A percentile compares a stretch with the other conserved stretches of the same genome.
phyloP scores from a whole-genome alignment of 1,284 basidiomycete genomes.

The Naganishia sp. region DNA sequence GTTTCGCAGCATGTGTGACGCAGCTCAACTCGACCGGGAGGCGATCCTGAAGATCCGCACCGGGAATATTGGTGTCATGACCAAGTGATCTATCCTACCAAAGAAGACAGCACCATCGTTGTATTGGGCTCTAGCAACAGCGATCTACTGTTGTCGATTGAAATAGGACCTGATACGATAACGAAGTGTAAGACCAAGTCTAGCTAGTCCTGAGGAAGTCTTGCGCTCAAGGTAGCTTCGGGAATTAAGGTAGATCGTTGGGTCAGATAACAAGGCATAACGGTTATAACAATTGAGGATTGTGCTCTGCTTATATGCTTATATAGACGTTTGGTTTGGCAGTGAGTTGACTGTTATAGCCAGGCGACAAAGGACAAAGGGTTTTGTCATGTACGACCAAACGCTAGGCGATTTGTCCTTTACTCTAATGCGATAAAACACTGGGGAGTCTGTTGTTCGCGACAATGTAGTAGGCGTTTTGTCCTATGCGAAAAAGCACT shows the following conservation, averaged over 20 bases:
- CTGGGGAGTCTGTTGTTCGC: too few relatives aligned
- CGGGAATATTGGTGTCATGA: neutral
- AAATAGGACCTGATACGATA: neutral
- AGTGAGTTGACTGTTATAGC: too few relatives aligned
- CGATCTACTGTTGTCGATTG: neutral
- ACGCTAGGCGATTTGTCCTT: too few relatives aligned
- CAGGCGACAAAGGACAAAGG: too few relatives aligned
- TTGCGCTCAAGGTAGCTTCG: neutral
- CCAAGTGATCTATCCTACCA: neutral
- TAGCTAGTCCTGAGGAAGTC: neutral
- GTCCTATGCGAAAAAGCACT: too few relatives aligned
- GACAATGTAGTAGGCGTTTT: too few relatives aligned
- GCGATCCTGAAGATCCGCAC: constrained; percentile 15
- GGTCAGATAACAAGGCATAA: neutral
- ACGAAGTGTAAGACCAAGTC: neutral
- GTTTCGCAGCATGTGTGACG: constrained; percentile 49
- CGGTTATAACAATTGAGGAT: too few relatives aligned
- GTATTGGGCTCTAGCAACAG: neutral
- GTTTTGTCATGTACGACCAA: too few relatives aligned
- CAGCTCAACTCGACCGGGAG: constrained; percentile 20
- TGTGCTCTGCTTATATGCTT: too few relatives aligned
- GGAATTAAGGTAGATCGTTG: neutral
- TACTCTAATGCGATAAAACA: too few relatives aligned
- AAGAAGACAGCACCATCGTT: neutral
- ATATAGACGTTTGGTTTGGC: too few relatives aligned